phyloP scores from a whole-genome alignment of 306 rosid genomes.

The Dryas drummondii region DNA sequence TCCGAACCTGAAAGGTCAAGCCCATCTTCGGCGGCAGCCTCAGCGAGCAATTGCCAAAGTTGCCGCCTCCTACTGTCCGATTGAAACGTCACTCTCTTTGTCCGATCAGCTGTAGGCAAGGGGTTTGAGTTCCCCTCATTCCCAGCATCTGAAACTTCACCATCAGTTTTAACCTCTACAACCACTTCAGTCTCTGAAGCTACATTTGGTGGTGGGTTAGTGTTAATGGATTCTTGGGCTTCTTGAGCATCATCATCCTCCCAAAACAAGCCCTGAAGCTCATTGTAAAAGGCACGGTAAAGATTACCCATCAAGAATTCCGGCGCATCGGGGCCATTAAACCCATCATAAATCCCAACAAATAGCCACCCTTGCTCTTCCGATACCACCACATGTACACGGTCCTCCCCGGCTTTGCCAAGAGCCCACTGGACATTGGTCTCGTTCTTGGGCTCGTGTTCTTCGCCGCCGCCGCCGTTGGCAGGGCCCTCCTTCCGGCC shows the following conservation, averaged over 20 bases:
- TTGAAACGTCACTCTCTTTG: conserved; percentile 32
- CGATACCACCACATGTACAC: conserved; percentile 86
- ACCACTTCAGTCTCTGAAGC: conserved; percentile 30
- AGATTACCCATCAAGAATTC: conserved; percentile 85
- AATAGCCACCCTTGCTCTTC: conserved; percentile 92
- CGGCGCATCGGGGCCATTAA: conserved; percentile 89
- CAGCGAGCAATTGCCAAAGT: conserved; percentile 77
- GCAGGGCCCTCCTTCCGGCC: conserved; percentile 55
- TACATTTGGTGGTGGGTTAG: conserved; percentile 30
- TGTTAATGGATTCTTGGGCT: conserved; percentile 4
- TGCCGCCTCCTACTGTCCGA: conserved; percentile 62
- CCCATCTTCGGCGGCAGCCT: conserved; percentile 74
- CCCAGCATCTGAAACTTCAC: conserved; percentile 17
- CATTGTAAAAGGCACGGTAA: conserved; percentile 71
- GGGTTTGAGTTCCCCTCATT: conserved; percentile 22
- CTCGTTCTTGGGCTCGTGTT: conserved; percentile 43
- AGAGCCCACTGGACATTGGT: conserved; percentile 84
- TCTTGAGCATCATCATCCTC: conserved; percentile 52
- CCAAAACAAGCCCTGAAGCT: conserved; percentile 90
- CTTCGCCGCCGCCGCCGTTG: conserved; percentile 36
- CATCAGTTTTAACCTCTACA: conserved; percentile 26
- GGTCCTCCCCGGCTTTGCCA: conserved; percentile 93
- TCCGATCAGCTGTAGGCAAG: conserved; percentile 23
- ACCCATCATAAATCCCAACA: conserved; percentile 89
- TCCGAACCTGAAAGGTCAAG: conserved; percentile 94